Evolutionary conservation across 2,329 filamentous ascomycete species (phyloP), one percentile per base, ranked within the genome.

Genomic region (Sphaerulina populicola): DNA sequence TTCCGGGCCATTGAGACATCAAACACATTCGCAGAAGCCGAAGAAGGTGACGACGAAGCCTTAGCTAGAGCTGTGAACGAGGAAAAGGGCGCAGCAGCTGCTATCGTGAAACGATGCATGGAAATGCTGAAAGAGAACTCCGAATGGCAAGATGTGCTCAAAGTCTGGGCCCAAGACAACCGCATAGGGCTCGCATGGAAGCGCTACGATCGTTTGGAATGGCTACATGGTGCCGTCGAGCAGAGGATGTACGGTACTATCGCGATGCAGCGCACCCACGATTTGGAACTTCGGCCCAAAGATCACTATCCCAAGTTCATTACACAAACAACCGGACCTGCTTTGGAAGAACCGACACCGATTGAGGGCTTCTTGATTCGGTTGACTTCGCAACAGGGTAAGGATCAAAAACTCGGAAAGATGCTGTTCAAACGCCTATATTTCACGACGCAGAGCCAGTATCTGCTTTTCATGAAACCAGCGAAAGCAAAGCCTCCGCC

Each of bases 211-310:
- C 74, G 82, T 21, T 69, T 85, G 12, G 82, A 85, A 66, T 85
- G 82, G 82, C 72, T 85, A 4, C 75, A 82, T 64, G 82, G 82
- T 12, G 71, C 72, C 9, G 81, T 83, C 47, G 82, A 85, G 62
- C 75, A 80, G 57, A 79, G 78, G 54, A 85, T 85, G 81, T 83
- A 83, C 56, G 82, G 82, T 33, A 78, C 80, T 0, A 79, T 85
- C 56, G 82, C 79, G 30, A 83, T 85, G 81, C 72, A 78, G 56
- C 76, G 74, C 44, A 80, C 81, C 2, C 81, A 85, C 61, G 81
- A 85, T 45, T 74, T 85, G 12, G 81, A 85, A 63, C 65, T 85
- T 36, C 74, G 81, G 3, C 80, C 81, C 0, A 83, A 83, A 62
- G 70, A 77, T 48, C 82, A 85, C 62, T 85, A 84, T 59, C 76